Base-by-base conservation (phyloP, 2,329 filamentous ascomycete genomes). In the Pseudogymnoascus sp. region DNA sequence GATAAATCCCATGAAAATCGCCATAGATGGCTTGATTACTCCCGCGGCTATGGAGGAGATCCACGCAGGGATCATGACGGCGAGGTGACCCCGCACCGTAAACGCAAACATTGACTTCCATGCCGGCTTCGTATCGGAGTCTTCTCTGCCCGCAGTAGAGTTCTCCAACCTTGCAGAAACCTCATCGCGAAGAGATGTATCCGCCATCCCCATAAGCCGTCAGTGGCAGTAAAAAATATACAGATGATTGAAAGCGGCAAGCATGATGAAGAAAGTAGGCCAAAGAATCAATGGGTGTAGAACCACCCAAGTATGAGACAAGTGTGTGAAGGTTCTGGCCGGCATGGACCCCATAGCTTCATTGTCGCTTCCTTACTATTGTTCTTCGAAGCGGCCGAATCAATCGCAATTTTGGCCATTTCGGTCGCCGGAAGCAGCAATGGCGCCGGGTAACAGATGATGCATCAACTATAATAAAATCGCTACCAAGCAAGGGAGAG, bases 1-100 rank as follows among this genome's bases (percentile, higher is more conserved):
- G 6, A 96, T 80, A 60, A 82, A 81, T 11, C 93, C 93, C 1
- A 93, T 83, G 1, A 96, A 74, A 29, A 92, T 78, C 3, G 91
- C 84, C 26, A 90, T 80, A 1, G 81, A 76, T 0, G 90, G 89
- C 62, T 85, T 83, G 11, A 87, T 77, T 0, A 83, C 80, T 1
- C 89, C 89, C 7, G 85, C 81, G 1, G 83, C 69, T 3, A 85
- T 72, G 0, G 89, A 83, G 1, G 84, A 77, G 3, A 81, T 10
- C 0, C 88, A 60, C 0, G 86, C 89, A 1, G 79, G 70, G 10
- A 78, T 57, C 0, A 93, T 73, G 3, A 83, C 72, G 0, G 77
- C 75, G 0, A 81, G 67, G 70, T 96, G 87, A 14, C 77, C 76
- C 67, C 74, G 79, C n/a, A 79, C 83, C 0, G 87, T 89, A 73